Conservation (phyloP, 2,329 filamentous ascomycete genomes). For the Atkinsonella texensis region DNA sequence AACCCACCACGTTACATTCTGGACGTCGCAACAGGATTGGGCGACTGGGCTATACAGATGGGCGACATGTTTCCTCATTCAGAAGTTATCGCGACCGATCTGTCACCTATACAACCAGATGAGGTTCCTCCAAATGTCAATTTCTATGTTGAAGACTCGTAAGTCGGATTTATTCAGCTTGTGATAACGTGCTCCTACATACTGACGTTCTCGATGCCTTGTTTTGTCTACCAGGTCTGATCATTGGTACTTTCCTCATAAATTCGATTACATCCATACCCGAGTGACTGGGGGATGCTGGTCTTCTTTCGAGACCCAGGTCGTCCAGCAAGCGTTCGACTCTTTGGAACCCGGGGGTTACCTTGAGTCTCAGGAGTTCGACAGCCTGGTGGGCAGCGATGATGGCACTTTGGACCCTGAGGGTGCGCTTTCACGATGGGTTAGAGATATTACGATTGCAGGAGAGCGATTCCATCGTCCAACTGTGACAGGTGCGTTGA, state of each 20-base stretch:
- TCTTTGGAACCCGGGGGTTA: constrained; percentile 39
- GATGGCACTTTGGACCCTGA: constrained; percentile 30
- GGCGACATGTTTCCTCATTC: constrained; percentile 48
- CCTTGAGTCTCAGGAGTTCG: constrained; percentile 41
- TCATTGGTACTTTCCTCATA: constrained; percentile 39
- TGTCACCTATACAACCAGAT: constrained; percentile 55
- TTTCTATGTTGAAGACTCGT: constrained; percentile 59
- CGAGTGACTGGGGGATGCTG: constrained; percentile 38
- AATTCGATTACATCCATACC: constrained; percentile 43
- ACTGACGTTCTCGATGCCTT: not conserved
- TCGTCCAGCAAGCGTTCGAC: constrained; percentile 40
- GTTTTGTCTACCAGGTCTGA: constrained; percentile 25
- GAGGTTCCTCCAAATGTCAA: constrained; percentile 60
- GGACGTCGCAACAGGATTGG: constrained; percentile 34
- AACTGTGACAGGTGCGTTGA: constrained; percentile 20
- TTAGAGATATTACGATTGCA: constrained; percentile 27
- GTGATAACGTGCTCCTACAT: not conserved
- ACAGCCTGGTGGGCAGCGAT: constrained; percentile 27
- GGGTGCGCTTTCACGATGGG: constrained; percentile 27
- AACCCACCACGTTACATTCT: constrained; percentile 25
- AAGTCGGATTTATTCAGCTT: constrained; percentile 9
- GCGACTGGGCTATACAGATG: constrained; percentile 56
- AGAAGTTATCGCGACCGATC: constrained; percentile 49
- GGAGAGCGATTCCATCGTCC: constrained; percentile 25
- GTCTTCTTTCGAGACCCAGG: constrained; percentile 32